Conservation (phyloP, 805 yeast genomes). For the Yarrowia sp. region DNA sequence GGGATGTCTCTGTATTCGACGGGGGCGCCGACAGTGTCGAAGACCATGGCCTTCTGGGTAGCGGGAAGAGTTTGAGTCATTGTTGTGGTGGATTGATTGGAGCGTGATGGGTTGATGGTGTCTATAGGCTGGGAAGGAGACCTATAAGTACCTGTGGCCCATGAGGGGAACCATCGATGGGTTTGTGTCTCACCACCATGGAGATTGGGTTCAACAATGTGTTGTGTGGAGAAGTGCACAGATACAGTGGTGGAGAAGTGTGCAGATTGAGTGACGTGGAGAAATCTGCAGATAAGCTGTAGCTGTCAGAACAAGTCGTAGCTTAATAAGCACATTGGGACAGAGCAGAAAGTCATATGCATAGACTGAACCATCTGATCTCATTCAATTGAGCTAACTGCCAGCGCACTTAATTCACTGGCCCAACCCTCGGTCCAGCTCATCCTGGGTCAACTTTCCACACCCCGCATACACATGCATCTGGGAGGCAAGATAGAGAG, state of each 20-base stretch:
- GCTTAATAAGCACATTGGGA: too few relatives aligned
- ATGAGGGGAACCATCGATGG: constrained; percentile 3
- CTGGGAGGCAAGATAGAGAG: constrained; percentile 2
- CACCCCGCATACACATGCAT: constrained; percentile 6
- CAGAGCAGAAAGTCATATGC: too few relatives aligned
- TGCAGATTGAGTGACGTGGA: background rate
- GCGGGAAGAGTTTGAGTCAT: constrained; percentile 55
- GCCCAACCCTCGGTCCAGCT: background rate
- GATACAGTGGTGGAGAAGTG: background rate
- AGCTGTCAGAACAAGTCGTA: too few relatives aligned
- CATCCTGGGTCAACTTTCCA: too few relatives aligned
- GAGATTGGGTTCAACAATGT: constrained; percentile 12
- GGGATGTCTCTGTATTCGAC: constrained; percentile 74
- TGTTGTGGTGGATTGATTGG: constrained; percentile 5
- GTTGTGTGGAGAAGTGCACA: background rate
- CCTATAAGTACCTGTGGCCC: background rate
- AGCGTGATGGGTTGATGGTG: background rate
- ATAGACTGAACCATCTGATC: too few relatives aligned
- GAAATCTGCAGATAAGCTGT: background rate
- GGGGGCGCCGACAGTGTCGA: constrained; percentile 69
- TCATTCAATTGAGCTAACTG: too few relatives aligned
- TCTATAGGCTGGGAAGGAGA: background rate
- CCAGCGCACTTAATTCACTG: background rate
- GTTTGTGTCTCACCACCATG: background rate
- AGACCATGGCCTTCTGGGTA: constrained; percentile 74